Evolutionary conservation across 495 filamentous ascomycete genomes (phyloP).

Genomic region (Trichoderma erinaceum): DNA sequence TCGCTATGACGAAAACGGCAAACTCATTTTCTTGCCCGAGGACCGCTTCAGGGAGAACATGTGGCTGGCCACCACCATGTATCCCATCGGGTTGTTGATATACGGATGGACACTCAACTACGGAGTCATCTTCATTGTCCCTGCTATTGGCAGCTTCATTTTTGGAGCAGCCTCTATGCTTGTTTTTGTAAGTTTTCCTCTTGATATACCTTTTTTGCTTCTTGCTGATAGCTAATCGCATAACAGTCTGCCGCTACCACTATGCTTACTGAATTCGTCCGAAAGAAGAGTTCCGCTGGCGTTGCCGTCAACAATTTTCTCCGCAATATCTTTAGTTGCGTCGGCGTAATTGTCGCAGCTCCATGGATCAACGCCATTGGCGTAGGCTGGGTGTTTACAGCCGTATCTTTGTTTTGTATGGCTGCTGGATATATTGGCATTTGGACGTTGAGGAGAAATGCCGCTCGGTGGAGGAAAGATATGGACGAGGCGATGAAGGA

Average conservation of each 20-base stretch:
- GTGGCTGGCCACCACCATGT: slow-evolving; percentile 71
- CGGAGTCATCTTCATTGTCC: slow-evolving; percentile 39
- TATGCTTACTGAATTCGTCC: slow-evolving; percentile 90
- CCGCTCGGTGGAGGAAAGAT: slow-evolving; percentile 57
- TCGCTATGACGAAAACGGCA: slow-evolving; percentile 63
- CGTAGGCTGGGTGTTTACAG: slow-evolving; percentile 85
- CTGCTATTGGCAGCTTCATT: slow-evolving; percentile 73
- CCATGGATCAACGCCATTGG: slow-evolving; percentile 78
- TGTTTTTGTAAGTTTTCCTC: slow-evolving; percentile 50
- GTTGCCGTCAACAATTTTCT: slow-evolving; percentile 86
- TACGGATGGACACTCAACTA: slow-evolving; percentile 48
- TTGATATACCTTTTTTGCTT: background rate
- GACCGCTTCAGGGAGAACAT: slow-evolving; percentile 89
- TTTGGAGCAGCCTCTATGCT: slow-evolving; percentile 88
- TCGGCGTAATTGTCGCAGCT: slow-evolving; percentile 66
- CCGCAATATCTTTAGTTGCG: slow-evolving; percentile 77
- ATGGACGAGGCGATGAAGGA: slow-evolving; percentile 49
- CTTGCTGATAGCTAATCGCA: background rate
- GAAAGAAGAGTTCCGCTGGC: slow-evolving; percentile 61
- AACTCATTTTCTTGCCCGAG: slow-evolving; percentile 69
- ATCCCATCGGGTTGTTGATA: slow-evolving; percentile 62
- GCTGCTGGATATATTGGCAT: slow-evolving; percentile 49
- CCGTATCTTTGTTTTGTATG: slow-evolving; percentile 60
- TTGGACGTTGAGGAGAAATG: slow-evolving; percentile 59
- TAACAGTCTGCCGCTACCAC: slow-evolving; percentile 54